A percentile compares a stretch with the other conserved stretches of the same genome.
Conservation (phyloP, 2,329 filamentous ascomycete species). For the Drechmeria coniospora region DNA sequence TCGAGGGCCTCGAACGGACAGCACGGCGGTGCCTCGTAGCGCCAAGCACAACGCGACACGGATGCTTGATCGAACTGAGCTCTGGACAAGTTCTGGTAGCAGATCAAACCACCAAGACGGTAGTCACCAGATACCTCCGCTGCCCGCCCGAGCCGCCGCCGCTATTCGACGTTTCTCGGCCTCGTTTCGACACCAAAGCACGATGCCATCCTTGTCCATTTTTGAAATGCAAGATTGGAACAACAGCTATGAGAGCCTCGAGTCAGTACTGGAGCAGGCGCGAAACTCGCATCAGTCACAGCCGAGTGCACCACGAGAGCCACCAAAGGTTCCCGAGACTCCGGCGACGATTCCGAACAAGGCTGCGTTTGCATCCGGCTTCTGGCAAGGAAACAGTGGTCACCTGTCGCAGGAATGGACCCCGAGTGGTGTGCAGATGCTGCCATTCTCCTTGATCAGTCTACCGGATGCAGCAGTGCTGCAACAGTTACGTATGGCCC, state of each 20-base stretch:
- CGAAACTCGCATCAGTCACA: not conserved
- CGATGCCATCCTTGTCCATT: slow-evolving; percentile 1
- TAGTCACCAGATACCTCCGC: slow-evolving; percentile 7
- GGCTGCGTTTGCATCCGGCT: not conserved
- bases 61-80: not conserved
- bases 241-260: slow-evolving; percentile 16
- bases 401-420: slow-evolving; percentile 8
- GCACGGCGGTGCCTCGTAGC: too few relatives aligned
- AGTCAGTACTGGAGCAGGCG: slow-evolving; percentile 9
- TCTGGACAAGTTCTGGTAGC: not conserved
- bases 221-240: slow-evolving; percentile 11
- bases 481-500: slow-evolving; percentile 16
- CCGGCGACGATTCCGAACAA: not conserved
- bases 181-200: slow-evolving; percentile 8
- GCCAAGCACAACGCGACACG: too few relatives aligned
- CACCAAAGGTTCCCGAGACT: not conserved
- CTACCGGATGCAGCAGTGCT: slow-evolving; percentile 20
- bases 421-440: too few relatives aligned
- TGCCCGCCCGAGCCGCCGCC: slow-evolving; percentile 9
- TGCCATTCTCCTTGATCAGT: slow-evolving; percentile 22
- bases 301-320: too few relatives aligned
- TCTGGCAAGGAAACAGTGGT: not conserved
- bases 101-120: slow-evolving; percentile 6
- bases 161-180: slow-evolving; percentile 12
- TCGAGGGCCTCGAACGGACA: too few relatives aligned